A percentile compares a stretch with the other conserved stretches of the same genome.
Evolutionary conservation across 441 rosid species (phyloP).

Genomic region (Capsella rubella): DNA sequence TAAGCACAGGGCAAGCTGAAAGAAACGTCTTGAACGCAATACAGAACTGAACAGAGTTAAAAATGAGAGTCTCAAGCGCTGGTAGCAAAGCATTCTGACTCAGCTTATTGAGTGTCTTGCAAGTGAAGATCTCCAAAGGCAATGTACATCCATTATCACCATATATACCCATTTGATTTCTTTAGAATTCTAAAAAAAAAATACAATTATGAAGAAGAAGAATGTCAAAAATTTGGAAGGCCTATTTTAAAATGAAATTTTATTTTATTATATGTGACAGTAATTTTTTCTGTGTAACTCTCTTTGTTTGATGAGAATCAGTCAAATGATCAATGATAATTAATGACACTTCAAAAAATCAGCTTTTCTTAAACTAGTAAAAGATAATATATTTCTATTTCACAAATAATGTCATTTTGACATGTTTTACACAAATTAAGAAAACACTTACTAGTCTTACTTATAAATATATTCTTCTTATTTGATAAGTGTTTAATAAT

Average conservation of each 20-base stretch:
- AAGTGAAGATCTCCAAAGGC: neutral
- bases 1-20: neutral
- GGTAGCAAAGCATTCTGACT: neutral
- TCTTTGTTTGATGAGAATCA: neutral
- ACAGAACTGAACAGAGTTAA: neutral
- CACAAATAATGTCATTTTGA: too few species aligned
- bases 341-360: slow-evolving; percentile 3
- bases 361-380: neutral
- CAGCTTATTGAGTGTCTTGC: neutral
- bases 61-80: neutral
- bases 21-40: neutral
- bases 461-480: too few species aligned
- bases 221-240: neutral
- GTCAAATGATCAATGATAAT: neutral
- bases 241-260: neutral
- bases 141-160: neutral
- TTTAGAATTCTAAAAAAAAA: too few species aligned
- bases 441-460: too few species aligned
- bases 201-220: neutral
- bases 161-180: neutral
- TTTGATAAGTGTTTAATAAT: too few species aligned
- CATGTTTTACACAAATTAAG: too few species aligned
- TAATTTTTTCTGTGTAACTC: neutral
- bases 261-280: neutral
- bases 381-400: neutral